Evolutionary conservation across 2,329 filamentous ascomycete genomes (phyloP).

Genomic region (Fusarium sp.): DNA sequence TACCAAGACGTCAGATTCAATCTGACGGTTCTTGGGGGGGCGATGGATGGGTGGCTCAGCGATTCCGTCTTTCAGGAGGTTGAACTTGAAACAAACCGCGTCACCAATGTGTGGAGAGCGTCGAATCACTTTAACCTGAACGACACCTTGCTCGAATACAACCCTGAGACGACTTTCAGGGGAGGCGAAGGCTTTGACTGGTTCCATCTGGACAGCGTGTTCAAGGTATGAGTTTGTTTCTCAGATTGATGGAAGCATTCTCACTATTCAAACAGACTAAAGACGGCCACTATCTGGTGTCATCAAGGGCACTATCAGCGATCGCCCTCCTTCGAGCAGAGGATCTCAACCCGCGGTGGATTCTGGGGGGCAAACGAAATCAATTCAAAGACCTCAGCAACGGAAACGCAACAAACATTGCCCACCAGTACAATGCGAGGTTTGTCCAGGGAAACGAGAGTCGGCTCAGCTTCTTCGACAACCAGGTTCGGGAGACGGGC

Average conservation of each 20-base stretch:
- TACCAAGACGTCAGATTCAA: conserved; percentile 41
- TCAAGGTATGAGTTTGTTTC: conserved; percentile 28
- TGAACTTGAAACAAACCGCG: conserved; percentile 36
- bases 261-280: conserved; percentile 32
- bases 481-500: conserved; percentile 46
- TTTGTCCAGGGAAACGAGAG: conserved; percentile 60
- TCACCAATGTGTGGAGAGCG: conserved; percentile 42
- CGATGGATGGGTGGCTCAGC: conserved; percentile 36
- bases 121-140: conserved; percentile 37
- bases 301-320: conserved; percentile 45
- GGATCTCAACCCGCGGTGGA: conserved; percentile 48
- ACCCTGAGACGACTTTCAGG: conserved; percentile 32
- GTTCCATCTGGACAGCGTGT: conserved; percentile 46
- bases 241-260: neutral
- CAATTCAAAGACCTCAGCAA: conserved; percentile 49
- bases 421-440: conserved; percentile 62
- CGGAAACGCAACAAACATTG: conserved; percentile 49
- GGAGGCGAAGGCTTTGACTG: conserved; percentile 42
- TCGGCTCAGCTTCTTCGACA: conserved; percentile 65
- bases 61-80: conserved; percentile 41
- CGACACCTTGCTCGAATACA: conserved; percentile 34
- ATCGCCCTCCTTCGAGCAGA: conserved; percentile 46
- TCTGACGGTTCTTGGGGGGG: conserved; percentile 33
- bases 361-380: conserved; percentile 50
- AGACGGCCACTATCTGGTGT: conserved; percentile 50